A percentile compares a stretch with the other conserved stretches of the same genome.
These are phyloP conservation scores for Hamigera avellanea DNA, from an alignment of 495 filamentous ascomycete genomes.

Conservation along the genomic window DNA sequence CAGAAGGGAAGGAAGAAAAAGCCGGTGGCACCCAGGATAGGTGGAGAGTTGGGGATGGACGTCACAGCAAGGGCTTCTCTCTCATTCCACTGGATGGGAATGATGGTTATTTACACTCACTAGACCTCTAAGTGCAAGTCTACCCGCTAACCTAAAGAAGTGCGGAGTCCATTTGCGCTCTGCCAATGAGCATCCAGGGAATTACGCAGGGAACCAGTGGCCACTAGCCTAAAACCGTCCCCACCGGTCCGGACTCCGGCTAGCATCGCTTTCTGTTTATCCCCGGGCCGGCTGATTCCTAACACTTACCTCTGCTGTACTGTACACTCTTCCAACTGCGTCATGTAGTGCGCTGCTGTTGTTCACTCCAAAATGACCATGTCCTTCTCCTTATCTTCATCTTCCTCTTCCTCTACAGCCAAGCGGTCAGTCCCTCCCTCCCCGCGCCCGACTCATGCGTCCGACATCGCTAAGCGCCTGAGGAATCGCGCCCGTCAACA, in stretches of 20 bases:
- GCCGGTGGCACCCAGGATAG: not conserved
- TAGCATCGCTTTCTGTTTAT: too few species aligned
- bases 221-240: too few species aligned
- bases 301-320: too few species aligned
- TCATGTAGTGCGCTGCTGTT: too few species aligned
- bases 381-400: constrained; percentile 2
- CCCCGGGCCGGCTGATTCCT: too few species aligned
- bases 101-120: constrained; percentile 15
- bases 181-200: not conserved
- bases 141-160: too few species aligned
- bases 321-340: too few species aligned
- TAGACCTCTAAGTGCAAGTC: constrained; percentile 62
- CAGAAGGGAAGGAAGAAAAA: constrained; percentile 4
- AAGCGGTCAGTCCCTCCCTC: not conserved
- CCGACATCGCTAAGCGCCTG: not conserved
- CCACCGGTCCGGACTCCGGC: too few species aligned
- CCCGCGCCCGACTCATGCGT: not conserved
- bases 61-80: not conserved
- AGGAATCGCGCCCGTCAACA: constrained; percentile 5
- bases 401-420: not conserved
- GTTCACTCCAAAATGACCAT: not conserved
- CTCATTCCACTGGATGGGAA: too few species aligned
- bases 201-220: too few species aligned
- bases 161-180: not conserved
- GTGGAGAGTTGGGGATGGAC: not conserved